Evolutionary conservation across 23 red algal species (phyloP), one percentile per base, ranked within the genome.

Genomic region (Agarophyton chilense): DNA sequence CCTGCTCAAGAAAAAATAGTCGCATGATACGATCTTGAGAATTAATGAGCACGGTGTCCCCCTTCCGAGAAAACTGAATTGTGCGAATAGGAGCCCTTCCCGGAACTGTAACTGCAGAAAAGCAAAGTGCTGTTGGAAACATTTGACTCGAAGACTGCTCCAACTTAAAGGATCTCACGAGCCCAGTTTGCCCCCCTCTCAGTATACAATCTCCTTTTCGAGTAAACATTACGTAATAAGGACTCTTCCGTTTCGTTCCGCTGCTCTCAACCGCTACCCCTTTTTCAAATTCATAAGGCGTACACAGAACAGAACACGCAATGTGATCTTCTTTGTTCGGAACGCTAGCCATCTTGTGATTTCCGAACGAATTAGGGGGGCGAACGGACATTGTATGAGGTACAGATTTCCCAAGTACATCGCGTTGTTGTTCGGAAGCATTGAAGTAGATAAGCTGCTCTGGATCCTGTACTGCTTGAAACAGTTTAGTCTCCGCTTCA

Each of bases 21-120:
- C 92, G 84, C 40, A 95, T 70, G 55, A 43, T 57, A 64, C 92
- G 84, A 72, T 95, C 92, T 14, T 84, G 65, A 10, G 81, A 95
- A 45, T 87, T 87, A 22, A 87, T 84, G 10, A 95, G 53, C 17
- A 95, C 52, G 3, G 49, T 43, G 51, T 61, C 56, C 39, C 82
- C 72, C 64, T 79, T 77, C 28, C 65, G 72, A 47, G 79, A 57
- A 36, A 89, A 35, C 8, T 71, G 56, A 42, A 95, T 89, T 19
- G 91, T 70, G 41, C 81, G 80, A 40, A 94, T 77, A 53, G 81
- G 21, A 45, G 88, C 52, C 22, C 52, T 53, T 25, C 88, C 88
- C 13, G 74, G 88, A 53, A 91, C 76, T 21, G n/a, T 18, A 42
- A 91, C 51, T 18, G 61, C 46, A 28, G 88, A 81, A 18, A 73